These are phyloP conservation scores for Umbelopsis sp. DNA, from an alignment of 192 early-diverging fungal species.

Conservation along the genomic window DNA sequence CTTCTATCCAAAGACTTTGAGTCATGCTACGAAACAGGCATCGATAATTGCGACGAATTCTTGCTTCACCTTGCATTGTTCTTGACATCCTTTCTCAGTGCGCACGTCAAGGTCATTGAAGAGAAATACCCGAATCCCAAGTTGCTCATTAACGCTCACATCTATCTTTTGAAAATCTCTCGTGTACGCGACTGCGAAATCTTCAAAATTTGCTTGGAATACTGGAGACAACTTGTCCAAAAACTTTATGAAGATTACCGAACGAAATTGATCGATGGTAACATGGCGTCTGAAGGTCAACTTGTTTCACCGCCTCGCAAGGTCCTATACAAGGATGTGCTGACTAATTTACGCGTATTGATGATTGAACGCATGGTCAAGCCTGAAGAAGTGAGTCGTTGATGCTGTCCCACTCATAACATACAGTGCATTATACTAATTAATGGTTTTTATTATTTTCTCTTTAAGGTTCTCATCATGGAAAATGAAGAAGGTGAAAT, in stretches of 20 bases:
- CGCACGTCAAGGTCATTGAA: conserved; percentile 76
- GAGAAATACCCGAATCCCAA: conserved; percentile 46
- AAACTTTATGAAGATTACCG: conserved; percentile 28
- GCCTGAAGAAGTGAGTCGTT: conserved; percentile 86
- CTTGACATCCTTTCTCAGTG: conserved; percentile 80
- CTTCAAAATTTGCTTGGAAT: conserved; percentile 98
- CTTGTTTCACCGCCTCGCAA: conserved; percentile 61
- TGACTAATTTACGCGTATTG: conserved; percentile 85
- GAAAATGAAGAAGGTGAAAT: conserved; percentile 99
- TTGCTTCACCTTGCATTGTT: conserved; percentile 95
- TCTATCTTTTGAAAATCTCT: conserved; percentile 89
- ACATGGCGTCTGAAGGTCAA: neutral
- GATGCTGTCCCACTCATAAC: neutral
- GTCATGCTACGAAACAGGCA: conserved; percentile 76
- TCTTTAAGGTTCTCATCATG: conserved; percentile 80
- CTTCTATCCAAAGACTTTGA: conserved; percentile 64
- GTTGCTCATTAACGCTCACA: conserved; percentile 74
- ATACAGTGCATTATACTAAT: neutral
- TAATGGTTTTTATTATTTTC: neutral
- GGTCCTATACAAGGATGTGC: conserved; percentile 77
- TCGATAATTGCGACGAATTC: conserved; percentile 91
- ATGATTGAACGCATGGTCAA: conserved; percentile 99
- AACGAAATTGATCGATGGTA: conserved; percentile 33
- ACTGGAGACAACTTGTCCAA: conserved; percentile 87
- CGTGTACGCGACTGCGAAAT: conserved; percentile 94